Conservation (phyloP, 192 early-diverging fungal genomes). For the Mortierella hygrophila region DNA sequence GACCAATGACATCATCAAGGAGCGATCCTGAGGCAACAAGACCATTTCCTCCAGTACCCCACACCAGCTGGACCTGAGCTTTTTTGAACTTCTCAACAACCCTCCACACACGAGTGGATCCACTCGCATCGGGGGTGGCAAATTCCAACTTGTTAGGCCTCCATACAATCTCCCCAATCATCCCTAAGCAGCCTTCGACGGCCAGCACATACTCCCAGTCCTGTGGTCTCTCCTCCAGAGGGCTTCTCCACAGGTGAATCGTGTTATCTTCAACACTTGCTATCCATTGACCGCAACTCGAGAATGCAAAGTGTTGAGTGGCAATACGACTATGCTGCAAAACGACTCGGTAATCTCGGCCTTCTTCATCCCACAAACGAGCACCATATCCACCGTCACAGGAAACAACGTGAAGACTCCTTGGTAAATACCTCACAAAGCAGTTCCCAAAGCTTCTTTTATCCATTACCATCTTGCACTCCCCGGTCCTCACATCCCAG, state of each 20-base stretch:
- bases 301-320: too few relatives aligned
- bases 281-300: too few relatives aligned
- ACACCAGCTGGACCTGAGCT: background rate
- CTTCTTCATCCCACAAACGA: background rate
- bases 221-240: too few relatives aligned
- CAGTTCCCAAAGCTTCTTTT: too few relatives aligned
- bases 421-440: background rate
- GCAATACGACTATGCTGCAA: too few relatives aligned
- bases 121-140: background rate
- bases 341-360: too few relatives aligned
- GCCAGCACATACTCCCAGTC: background rate
- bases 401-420: background rate
- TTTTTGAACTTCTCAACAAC: background rate
- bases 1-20: background rate
- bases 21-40: background rate
- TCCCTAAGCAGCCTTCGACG: background rate
- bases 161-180: background rate
- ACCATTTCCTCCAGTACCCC: background rate
- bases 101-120: background rate
- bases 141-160: background rate
- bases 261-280: too few relatives aligned
- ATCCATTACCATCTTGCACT: background rate
- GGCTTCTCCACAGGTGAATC: too few relatives aligned
- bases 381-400: too few relatives aligned
- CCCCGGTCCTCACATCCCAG: background rate